Evolutionary conservation across 164 flowering plant genomes (phyloP), one percentile per base, ranked within the genome.

Genomic region (Macadamia tetraphylla): DNA sequence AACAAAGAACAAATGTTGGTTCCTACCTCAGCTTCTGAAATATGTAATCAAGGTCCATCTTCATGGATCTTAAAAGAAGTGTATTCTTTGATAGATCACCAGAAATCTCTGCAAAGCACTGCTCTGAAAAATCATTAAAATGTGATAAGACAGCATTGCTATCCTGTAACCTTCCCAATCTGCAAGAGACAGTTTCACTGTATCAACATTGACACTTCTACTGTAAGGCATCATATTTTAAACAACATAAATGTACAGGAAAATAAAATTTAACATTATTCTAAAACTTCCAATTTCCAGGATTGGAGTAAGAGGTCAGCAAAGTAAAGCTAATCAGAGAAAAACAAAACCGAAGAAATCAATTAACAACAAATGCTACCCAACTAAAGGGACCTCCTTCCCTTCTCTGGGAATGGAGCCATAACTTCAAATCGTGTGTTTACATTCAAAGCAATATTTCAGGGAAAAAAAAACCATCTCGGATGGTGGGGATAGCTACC

Each of bases 101-200:
- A 30, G 90, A 78, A 70, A 92, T 85, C 71, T 89, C 96, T 0
- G 84, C 75, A 67, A 81, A 88, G 66, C 97, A 92, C 61, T 87
- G 71, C 77, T 89, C 94, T 0, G 99, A 92, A 64, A 75, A 88
- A 44, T 92, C 91, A 69, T 90, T 92, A 51, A 89, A 94, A 81
- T 94, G 99, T 15, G 98, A 86, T 48, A 94, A 78, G 14, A 94
- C 92, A 30, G 99, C 99, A 79, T 92, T 92, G 79, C 97, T 86
- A 66, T 94, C 99, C 74, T 94, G 99, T 72, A 94, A 74, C 77
- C 99, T 91, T 65, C 99, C 99, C 81, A 94, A 73, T 78, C 98
- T 93, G 84, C 73, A 77, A 67, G 62, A 29, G 44, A 44, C 57
- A 2, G 15, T 17, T 14, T 4, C 17, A 53, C 13, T 35, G 40